Evolutionary conservation across 2,329 filamentous ascomycete species (phyloP), one percentile per base, ranked within the genome.

Genomic region (Penicillium sp.): DNA sequence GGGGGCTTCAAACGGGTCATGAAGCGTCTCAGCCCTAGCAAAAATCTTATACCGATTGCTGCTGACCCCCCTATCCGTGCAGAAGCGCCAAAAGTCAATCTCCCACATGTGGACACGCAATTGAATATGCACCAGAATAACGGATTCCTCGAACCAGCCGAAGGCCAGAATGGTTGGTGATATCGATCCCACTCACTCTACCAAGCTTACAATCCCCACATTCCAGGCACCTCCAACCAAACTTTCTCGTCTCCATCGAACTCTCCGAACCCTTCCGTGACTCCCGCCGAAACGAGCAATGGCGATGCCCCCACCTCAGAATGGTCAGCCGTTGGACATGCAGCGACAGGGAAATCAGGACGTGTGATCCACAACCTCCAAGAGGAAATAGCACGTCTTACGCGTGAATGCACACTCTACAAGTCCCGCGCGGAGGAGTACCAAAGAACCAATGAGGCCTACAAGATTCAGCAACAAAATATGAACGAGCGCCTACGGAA

Each of bases 261-360:
- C 35, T 49, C 40, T 11, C 45, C 48, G 22, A 40, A 53, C 14
- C 35, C 45, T 5, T 61, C 69, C 42, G 54, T 67, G 16, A 26
- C 19, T 22, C 71, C 45, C 17, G 53, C 52, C 10, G 53, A 71
- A 31, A 54, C 62, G 33, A 63, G 64, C 14, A 68, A 70, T 59
- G 64, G 61, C 52, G 72, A 74, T 44, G 49, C 63, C 17, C 53
- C 67, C 25, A 58, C 68, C 16, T 33, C 53, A n/a, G 75, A 77
- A 67, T 80, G 78, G 78, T 80, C 78, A 1, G 78, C 78, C 2
- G 77, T 80, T 28, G 78, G 78, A 12, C 77, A 79, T 57, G 78
- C 78, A 35, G 74, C 76, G 25, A 77, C 75, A 8, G 78, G 78
- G 37, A 80, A 80, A 64, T 80, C 78, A 3, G 77, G 78, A 28